Conservation (phyloP, 768 basidiomycete genomes). For the Agaricus sinodeliciosus region DNA sequence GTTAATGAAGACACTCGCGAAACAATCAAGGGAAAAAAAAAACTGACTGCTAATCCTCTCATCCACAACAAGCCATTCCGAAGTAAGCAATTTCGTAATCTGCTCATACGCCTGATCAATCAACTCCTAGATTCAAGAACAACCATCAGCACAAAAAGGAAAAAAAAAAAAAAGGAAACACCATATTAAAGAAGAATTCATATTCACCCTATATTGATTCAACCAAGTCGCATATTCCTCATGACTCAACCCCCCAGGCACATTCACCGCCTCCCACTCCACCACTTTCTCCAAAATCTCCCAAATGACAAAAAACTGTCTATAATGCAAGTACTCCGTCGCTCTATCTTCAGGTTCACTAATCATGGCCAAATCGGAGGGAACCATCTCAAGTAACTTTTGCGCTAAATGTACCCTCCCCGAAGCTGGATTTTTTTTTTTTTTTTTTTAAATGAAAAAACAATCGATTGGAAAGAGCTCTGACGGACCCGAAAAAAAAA, state of each 20-base stretch:
- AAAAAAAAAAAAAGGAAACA: background rate
- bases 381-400: constrained; percentile 50
- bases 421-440: constrained; percentile 46
- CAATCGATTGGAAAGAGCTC: background rate
- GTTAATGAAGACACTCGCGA: no score
- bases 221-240: constrained; percentile 59
- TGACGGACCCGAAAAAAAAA: background rate
- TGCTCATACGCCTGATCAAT: constrained; percentile 61
- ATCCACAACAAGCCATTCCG: constrained; percentile 69
- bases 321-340: constrained; percentile 72
- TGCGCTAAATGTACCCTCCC: constrained; percentile 70
- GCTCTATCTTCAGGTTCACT: constrained; percentile 65
- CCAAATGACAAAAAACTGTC: constrained; percentile 76
- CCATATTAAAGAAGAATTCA: background rate
- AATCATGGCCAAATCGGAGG: constrained; percentile 54
- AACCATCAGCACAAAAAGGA: constrained; percentile 1
- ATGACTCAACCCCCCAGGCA: constrained; percentile 43
- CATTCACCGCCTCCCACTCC: constrained; percentile 53
- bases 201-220: constrained; percentile 52
- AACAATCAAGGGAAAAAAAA: background rate
- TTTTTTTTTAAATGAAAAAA: no score
- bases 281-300: constrained; percentile 55
- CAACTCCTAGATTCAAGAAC: constrained; percentile 31
- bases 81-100: constrained; percentile 64
- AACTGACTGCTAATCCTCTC: constrained; percentile 36